These are phyloP conservation scores for Ananas comosus DNA, from an alignment of 176 grass and related monocot genomes.

Conservation along the genomic window DNA sequence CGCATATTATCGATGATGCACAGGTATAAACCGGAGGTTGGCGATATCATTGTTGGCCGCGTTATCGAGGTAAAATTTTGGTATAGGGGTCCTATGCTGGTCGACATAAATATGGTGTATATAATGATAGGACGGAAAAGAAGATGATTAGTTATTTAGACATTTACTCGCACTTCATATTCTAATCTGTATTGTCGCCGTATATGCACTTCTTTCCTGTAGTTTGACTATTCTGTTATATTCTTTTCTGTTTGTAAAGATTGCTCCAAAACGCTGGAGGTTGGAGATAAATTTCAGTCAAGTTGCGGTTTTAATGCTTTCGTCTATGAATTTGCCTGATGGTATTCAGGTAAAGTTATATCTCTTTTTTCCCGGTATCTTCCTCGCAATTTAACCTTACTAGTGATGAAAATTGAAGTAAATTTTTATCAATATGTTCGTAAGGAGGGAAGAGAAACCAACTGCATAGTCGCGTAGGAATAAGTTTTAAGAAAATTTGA, in stretches of 20 bases:
- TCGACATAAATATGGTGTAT: too few species aligned
- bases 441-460: not conserved
- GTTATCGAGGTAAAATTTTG: slow-evolving; percentile 62
- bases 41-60: slow-evolving; percentile 97
- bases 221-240: not conserved
- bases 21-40: slow-evolving; percentile 94
- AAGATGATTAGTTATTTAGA: not conserved
- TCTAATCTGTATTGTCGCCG: not conserved
- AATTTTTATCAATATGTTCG: slow-evolving; percentile 72
- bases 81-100: not conserved
- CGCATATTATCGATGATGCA: slow-evolving; percentile 2
- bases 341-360: slow-evolving; percentile 63
- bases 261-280: slow-evolving; percentile 81
- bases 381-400: too few species aligned
- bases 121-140: too few species aligned
- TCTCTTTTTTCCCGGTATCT: too few species aligned
- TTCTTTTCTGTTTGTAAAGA: slow-evolving; percentile 25
- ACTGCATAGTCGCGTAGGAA: slow-evolving; percentile 86
- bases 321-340: slow-evolving; percentile 87
- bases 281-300: slow-evolving; percentile 95
- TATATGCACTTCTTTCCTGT: not conserved
- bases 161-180: not conserved
- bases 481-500: slow-evolving; percentile 67
- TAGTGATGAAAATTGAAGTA: not conserved
- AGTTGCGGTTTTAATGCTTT: slow-evolving; percentile 94